A percentile compares a stretch with the other conserved stretches of the same genome.
phyloP scores from a whole-genome alignment of 331 rosid genomes.

The Quercus tomentella region DNA sequence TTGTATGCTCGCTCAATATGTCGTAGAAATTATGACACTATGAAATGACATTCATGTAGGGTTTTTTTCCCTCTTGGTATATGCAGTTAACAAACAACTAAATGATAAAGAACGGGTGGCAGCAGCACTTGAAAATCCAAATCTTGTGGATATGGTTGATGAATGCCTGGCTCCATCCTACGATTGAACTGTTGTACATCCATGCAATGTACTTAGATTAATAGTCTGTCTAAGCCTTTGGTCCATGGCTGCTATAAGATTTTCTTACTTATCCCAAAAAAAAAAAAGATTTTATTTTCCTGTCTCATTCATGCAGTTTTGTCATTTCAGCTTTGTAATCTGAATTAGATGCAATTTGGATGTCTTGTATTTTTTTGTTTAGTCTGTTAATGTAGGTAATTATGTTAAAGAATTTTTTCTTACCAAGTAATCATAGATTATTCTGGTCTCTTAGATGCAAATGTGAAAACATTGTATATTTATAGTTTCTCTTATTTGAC shows the following conservation, averaged over 20 bases:
- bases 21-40: neutral
- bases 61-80: neutral
- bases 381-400: neutral
- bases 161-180: slow-evolving; percentile 86
- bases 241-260: slow-evolving; percentile 7
- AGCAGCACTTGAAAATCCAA: slow-evolving; percentile 93
- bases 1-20: neutral
- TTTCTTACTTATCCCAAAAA: too few species aligned
- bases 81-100: slow-evolving; percentile 92
- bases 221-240: neutral
- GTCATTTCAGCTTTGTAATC: neutral
- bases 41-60: neutral
- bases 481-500: too few species aligned
- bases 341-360: neutral
- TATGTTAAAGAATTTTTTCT: neutral
- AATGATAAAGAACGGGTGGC: slow-evolving; percentile 94
- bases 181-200: slow-evolving; percentile 30
- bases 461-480: too few species aligned
- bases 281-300: neutral
- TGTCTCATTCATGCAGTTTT: neutral
- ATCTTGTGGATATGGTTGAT: slow-evolving; percentile 76
- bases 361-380: neutral
- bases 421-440: too few species aligned
- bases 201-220: neutral
- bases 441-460: too few species aligned